Percentiles rank a stretch among this genome's conserved stretches.
Conservation (phyloP, 495 filamentous ascomycete species). For the Penicillium samsonianum region DNA sequence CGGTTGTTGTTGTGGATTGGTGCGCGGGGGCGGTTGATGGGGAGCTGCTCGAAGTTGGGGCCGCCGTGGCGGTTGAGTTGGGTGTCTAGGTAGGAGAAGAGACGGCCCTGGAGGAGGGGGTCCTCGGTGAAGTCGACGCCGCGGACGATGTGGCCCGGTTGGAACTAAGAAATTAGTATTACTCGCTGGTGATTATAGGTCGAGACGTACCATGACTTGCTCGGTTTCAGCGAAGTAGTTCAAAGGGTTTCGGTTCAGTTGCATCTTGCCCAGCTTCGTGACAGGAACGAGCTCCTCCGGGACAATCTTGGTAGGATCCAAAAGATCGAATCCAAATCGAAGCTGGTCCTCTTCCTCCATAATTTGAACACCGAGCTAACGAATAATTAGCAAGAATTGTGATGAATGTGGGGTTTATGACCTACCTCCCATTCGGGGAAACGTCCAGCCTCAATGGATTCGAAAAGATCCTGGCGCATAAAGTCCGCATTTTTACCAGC, state of each 20-base stretch:
- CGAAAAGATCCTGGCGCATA: conserved; percentile 70
- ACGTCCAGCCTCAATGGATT: conserved; percentile 65
- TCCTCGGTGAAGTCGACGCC: conserved; percentile 75
- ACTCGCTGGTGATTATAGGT: neutral
- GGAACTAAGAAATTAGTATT: conserved; percentile 27
- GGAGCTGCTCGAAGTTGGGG: conserved; percentile 74
- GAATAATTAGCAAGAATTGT: conserved; percentile 8
- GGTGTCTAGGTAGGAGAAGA: conserved; percentile 77
- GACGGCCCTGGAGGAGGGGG: conserved; percentile 70
- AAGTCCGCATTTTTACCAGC: conserved; percentile 72
- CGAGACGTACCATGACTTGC: conserved; percentile 61
- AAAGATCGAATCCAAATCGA: conserved; percentile 67
- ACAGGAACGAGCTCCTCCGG: conserved; percentile 72
- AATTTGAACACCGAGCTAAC: conserved; percentile 66
- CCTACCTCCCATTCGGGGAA: conserved; percentile 69
- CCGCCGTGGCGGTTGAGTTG: conserved; percentile 69
- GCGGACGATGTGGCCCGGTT: conserved; percentile 58
- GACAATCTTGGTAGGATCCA: conserved; percentile 77
- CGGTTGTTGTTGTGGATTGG: conserved; percentile 74
- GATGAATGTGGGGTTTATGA: neutral
- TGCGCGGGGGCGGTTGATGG: conserved; percentile 65
- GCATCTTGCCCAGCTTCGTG: conserved; percentile 64
- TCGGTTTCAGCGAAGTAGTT: conserved; percentile 84
- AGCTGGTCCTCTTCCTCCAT: conserved; percentile 67
- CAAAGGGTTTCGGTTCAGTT: conserved; percentile 66